A percentile compares a stretch with the other conserved stretches of the same genome.
Conservation (phyloP, 1,139 yeast species). For the Suhomyces maxii region DNA sequence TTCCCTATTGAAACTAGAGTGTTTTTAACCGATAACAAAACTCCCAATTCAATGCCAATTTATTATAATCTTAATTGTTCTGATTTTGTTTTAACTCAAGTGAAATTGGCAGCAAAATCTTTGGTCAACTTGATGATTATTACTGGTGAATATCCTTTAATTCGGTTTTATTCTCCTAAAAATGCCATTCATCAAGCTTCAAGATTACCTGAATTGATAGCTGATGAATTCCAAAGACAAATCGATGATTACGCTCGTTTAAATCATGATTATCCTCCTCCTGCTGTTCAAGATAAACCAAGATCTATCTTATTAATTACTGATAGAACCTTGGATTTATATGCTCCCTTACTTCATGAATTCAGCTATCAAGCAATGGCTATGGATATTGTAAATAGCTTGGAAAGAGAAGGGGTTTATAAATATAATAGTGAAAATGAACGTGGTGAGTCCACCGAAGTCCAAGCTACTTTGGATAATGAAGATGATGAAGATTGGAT, state of each 20-base stretch:
- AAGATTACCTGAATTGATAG: conserved; percentile 69
- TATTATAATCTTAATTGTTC: conserved; percentile 70
- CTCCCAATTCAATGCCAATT: conserved; percentile 65
- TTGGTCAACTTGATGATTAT: conserved; percentile 72
- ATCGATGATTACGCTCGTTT: conserved; percentile 74
- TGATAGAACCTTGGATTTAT: conserved; percentile 81
- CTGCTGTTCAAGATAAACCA: conserved; percentile 55
- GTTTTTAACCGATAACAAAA: conserved; percentile 36
- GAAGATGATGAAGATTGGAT: conserved; percentile 80
- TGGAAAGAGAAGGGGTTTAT: conserved; percentile 56
- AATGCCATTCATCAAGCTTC: conserved; percentile 55
- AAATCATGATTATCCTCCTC: conserved; percentile 64
- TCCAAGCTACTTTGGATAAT: conserved; percentile 42
- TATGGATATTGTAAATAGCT: conserved; percentile 61
- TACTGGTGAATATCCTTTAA: conserved; percentile 86
- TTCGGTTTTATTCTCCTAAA: conserved; percentile 65
- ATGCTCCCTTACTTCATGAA: conserved; percentile 86
- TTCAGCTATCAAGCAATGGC: conserved; percentile 95
- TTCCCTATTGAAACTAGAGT: conserved; percentile 42
- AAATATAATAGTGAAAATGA: conserved; percentile 63
- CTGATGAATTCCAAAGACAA: conserved; percentile 66
- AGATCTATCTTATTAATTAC: conserved; percentile 73
- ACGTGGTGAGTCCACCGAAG: conserved; percentile 49
- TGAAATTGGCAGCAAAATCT: conserved; percentile 58
- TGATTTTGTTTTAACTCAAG: conserved; percentile 59